Base-by-base conservation (phyloP, 768 basidiomycete species). In the Lactarius deliciosus region DNA sequence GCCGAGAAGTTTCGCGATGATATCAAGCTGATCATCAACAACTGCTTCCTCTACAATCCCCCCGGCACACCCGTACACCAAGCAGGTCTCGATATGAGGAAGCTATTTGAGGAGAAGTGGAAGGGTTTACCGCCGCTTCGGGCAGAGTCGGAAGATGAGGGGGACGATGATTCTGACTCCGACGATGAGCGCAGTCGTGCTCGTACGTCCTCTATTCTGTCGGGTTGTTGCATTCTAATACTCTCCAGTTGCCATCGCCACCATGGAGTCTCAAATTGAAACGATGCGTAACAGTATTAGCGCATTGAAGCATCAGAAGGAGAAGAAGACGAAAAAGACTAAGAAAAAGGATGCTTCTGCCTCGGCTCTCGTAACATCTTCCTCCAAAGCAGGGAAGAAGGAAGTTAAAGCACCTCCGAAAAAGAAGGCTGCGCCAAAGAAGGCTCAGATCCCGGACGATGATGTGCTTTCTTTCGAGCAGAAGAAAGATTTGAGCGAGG, bases 401-500 rank as follows among this genome's bases (percentile, higher is more conserved):
- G 88, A 87, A 70, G 78, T 77, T 16, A 69, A 81, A 20, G 72
- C 79, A 8, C 75, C 80, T 16, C 72, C 81, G 20, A 73, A 72
- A 38, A 80, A 86, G 79, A 88, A 87, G 77, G 79, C 80, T 70
- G 85, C 83, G 73, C 71, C 77, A 40, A 91, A 91, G 81, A 90
- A 90, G 75, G 81, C 75, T 16, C 72, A 81, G 45, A 76, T 86
- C 54, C 78, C 84, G 11, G 91, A 93, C 70, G 90, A 92, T 72
- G 92, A 94, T 64, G 87, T 89, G 2, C 82, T 98, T 43, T 90
- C 92, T 60, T 92, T 96, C 75, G 93, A 94, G 70, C 96, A 98
- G 81, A 99, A 99, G 89, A 95, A 97, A 78, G 94, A 98, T 75
- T 81, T 99, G 64, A 96, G 95, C 73, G 95, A 98, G 77, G 92